Evolutionary conservation across 768 basidiomycete genomes (phyloP), one percentile per base, ranked within the genome.

Genomic region (Boletus rubescentipes): DNA sequence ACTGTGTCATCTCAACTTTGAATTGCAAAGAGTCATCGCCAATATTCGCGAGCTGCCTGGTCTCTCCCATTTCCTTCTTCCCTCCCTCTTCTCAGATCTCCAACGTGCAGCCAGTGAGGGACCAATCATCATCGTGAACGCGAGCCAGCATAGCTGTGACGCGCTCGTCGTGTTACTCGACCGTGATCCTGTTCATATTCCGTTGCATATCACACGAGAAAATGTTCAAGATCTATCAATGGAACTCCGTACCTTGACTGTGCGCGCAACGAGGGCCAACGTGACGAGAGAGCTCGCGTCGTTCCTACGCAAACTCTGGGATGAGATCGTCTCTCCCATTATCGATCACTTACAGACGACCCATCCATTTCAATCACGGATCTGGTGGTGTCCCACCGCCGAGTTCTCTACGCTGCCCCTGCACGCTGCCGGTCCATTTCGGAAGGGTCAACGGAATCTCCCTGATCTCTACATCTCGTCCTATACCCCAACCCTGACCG

Each of bases 371-470:
- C 12, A 20, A 16, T 42, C 47, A 1, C 36, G 37, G 14, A 39
- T 49, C 8, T 58, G 58, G 58, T 53, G 59, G 47, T 60, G 58
- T 21, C 59, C 59, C 1, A 55, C 59, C 0, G 39, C 52, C 8
- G 29, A 48, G 6, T 44, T 64, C 10, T 52, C 55, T 30, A 12
- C 18, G 2, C 34, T 64, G 8, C 67, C 61, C 2, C 18, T 67
- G 4, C 65, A 66, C 29, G 61, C 67, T 15, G 65, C 63, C 0
- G 52, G 57, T 30, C 32, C 47, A 3, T 57, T 53, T 35, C 20
- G 45, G 11, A 45, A 30, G 8, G 36, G 58, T 9, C 51, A 57
- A 26, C 30, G 30, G 8, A 44, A 36, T 47, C 44, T 60, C 51
- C 43, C 55, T 38, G 53, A 39, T 10, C 29, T 51, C 4, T 58